Evolutionary conservation across 805 yeast species (phyloP), one percentile per base, ranked within the genome.

Genomic region (Candida bentonensis): DNA sequence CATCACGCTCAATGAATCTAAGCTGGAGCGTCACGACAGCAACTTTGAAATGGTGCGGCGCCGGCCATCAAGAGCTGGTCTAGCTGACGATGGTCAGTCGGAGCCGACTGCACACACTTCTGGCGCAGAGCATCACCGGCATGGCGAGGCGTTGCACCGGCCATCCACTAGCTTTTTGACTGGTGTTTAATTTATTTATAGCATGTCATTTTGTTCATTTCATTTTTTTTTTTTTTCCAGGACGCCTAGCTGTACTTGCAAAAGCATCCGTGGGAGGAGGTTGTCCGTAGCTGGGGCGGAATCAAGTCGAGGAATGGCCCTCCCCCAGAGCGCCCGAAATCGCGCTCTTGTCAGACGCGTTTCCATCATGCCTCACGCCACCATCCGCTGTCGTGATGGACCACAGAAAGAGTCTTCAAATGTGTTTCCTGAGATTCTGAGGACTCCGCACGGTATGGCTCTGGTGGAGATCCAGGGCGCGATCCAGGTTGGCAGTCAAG

Each of bases 1-100:
- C 28, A 82, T 92, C 51, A 79, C 89, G 70, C 61, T 89, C 42
- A 89, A 94, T 4, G 74, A 81, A 44, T 80, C 78, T 15, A 72
- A 74, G 15, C 41, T 61, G 15, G 48, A 46, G 21, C 46, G 51
- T 15, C 56, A 52, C 36, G 59, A 55, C 23, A 46, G 17, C 7
- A 30, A 30, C n/a, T 9, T 30, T 11, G 36, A 30, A n/a, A 30
- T 30, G 36, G 36, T 30, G 7, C 36, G 36, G 7, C 11, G 36
- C 11, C 11, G 36, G 7, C 36, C 36, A 9, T 30, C 36, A n/a
- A 30, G 5, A 9, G 36, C 36, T 9, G 17, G 20, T 17, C 11
- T 9, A n/a, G 36, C 20, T 9, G 36, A 25, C 27, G 27, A 25
- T 7, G 27, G 13, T 25, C 11, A 25, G 27, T 13, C 27, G 27